These are phyloP conservation scores for Neurospora africana DNA, from an alignment of 495 filamentous ascomycete species.

Conservation along the genomic window DNA sequence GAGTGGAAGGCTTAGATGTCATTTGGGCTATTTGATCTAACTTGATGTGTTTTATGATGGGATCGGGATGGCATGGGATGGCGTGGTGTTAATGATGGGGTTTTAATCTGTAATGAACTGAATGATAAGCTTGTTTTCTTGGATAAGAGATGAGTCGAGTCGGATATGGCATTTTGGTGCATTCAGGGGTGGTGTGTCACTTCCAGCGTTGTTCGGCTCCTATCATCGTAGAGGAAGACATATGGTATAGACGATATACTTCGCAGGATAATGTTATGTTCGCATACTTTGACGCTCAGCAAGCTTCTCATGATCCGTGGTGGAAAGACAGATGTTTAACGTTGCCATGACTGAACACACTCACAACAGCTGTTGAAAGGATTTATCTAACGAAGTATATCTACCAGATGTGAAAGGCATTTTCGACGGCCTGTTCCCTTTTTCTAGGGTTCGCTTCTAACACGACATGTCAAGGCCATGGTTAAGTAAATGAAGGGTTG, in stretches of 20 bases:
- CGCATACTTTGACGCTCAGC: background rate
- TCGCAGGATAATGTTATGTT: background rate
- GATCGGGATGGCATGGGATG: background rate
- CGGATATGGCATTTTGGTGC: background rate
- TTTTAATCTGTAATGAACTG: background rate
- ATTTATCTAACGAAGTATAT: background rate
- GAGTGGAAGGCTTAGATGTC: conserved; percentile 47
- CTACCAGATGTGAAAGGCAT: too few relatives aligned
- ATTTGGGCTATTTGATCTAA: background rate
- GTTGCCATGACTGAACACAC: background rate
- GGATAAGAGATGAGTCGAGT: background rate
- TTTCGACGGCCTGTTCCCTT: background rate
- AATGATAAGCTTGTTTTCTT: background rate
- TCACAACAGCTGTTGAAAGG: background rate
- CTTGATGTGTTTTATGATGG: conserved; percentile 1
- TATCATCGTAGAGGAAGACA: background rate
- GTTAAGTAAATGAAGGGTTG: background rate
- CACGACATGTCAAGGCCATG: background rate
- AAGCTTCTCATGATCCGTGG: background rate
- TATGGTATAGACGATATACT: background rate
- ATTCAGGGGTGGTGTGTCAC: background rate
- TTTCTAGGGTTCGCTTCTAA: background rate
- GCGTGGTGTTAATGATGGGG: background rate
- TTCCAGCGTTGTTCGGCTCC: background rate
- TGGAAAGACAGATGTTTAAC: background rate